Percentiles rank a stretch among this genome's conserved stretches.
These are phyloP conservation scores for Malus orientalis DNA, from an alignment of 306 rosid species.

Conservation along the genomic window DNA sequence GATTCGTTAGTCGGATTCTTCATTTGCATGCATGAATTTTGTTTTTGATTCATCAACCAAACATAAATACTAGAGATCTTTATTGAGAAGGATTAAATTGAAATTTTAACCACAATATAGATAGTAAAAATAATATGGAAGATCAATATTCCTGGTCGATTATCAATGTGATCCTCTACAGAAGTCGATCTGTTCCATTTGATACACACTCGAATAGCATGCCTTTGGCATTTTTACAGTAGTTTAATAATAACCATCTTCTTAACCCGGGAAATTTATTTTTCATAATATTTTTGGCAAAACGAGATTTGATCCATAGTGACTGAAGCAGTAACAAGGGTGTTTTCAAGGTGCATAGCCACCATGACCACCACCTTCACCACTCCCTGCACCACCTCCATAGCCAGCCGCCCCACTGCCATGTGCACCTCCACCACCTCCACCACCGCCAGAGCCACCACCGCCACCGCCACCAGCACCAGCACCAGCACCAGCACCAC, in stretches of 20 bases:
- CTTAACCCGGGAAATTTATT: background rate
- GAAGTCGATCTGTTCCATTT: background rate
- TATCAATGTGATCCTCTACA: background rate
- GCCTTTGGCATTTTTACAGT: background rate
- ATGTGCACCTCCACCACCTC: slow-evolving; percentile 8
- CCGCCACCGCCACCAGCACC: background rate
- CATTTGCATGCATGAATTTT: too few species aligned
- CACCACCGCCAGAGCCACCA: slow-evolving; percentile 4
- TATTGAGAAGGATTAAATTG: background rate
- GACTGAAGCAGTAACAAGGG: background rate
- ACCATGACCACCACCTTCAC: slow-evolving; percentile 52
- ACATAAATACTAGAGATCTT: too few species aligned
- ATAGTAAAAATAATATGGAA: too few species aligned
- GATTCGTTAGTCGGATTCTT: too few species aligned
- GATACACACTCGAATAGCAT: background rate
- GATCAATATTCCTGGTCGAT: background rate
- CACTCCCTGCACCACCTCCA: slow-evolving; percentile 34
- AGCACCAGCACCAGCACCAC: background rate
- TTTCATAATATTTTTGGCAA: background rate
- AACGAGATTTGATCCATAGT: background rate
- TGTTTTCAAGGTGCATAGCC: slow-evolving; percentile 45
- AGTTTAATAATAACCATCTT: background rate
- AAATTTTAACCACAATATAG: background rate
- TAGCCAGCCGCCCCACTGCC: slow-evolving; percentile 10
- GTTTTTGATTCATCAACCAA: too few species aligned